Conservation (phyloP, 192 early-diverging fungal species). For the Backusella westeae region DNA sequence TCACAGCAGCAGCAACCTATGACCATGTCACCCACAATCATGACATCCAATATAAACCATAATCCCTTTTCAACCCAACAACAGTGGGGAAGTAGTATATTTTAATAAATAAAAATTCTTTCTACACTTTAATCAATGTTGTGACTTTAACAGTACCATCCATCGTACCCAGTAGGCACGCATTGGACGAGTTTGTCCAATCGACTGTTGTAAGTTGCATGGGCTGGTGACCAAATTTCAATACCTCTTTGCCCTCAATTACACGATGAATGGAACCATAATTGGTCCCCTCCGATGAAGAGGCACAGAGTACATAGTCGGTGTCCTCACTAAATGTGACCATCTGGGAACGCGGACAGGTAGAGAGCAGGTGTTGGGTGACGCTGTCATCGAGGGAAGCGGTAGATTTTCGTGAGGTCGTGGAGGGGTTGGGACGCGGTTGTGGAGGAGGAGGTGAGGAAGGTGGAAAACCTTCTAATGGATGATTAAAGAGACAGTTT, state of each 20-base stretch:
- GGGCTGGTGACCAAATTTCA: slow-evolving; percentile 37
- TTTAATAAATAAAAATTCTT: background rate
- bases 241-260: slow-evolving; percentile 38
- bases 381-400: slow-evolving; percentile 14
- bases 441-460: slow-evolving; percentile 18
- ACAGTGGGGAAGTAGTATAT: slow-evolving; percentile 13
- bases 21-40: background rate
- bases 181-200: slow-evolving; percentile 49
- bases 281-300: background rate
- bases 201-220: slow-evolving; percentile 50
- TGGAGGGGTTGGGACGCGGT: background rate
- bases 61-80: background rate
- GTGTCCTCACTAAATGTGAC: slow-evolving; percentile 54
- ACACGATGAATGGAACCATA: slow-evolving; percentile 50
- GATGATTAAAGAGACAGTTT: slow-evolving; percentile 27
- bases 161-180: slow-evolving; percentile 46
- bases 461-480: slow-evolving; percentile 47
- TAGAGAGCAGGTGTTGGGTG: slow-evolving; percentile 22
- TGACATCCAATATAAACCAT: background rate
- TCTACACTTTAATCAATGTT: slow-evolving; percentile 45
- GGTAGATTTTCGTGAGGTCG: background rate
- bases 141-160: slow-evolving; percentile 57
- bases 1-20: too few relatives aligned
- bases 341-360: slow-evolving; percentile 42
- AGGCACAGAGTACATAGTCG: slow-evolving; percentile 47